A percentile compares a stretch with the other conserved stretches of the same genome.
Evolutionary conservation across 768 basidiomycete species (phyloP).

Genomic region (Solioccasus polychromus): DNA sequence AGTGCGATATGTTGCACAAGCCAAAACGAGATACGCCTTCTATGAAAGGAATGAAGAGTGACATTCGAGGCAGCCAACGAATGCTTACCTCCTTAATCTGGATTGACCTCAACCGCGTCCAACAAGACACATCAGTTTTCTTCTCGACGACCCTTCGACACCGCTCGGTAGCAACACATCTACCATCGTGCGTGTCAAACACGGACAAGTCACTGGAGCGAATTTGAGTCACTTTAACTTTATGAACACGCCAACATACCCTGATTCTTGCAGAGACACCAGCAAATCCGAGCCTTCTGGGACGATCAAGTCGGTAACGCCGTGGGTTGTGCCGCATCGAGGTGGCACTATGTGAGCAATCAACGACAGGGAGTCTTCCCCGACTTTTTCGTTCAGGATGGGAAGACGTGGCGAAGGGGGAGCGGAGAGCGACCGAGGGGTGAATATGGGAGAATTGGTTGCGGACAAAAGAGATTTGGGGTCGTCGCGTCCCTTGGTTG

Average conservation of each 20-base stretch:
- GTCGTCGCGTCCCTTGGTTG: constrained; percentile 25
- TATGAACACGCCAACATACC: constrained; percentile 41
- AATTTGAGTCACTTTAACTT: constrained; percentile 3
- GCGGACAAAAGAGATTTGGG: constrained; percentile 46
- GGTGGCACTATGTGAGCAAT: constrained; percentile 46
- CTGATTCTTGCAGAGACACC: constrained; percentile 58
- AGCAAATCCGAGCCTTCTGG: constrained; percentile 44
- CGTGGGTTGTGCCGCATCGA: constrained; percentile 34
- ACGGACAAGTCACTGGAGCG: constrained; percentile 50
- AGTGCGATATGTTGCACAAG: constrained; percentile 38
- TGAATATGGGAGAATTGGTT: constrained; percentile 41
- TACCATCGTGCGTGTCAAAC: constrained; percentile 51
- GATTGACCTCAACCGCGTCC: constrained; percentile 21
- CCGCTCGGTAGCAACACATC: constrained; percentile 28
- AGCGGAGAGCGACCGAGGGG: constrained; percentile 37
- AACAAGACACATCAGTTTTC: constrained; percentile 13
- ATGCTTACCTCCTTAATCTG: constrained; percentile 19
- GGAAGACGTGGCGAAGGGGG: constrained; percentile 32
- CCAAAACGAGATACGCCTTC: constrained; percentile 37
- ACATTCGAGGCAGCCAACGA: neutral
- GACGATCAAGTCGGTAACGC: constrained; percentile 46
- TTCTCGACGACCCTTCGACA: constrained; percentile 11
- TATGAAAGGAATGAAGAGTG: constrained; percentile 3
- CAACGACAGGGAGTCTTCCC: constrained; percentile 18
- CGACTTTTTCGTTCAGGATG: constrained; percentile 9